Conservation (phyloP, 805 yeast species). For the Lachancea fermentati region DNA sequence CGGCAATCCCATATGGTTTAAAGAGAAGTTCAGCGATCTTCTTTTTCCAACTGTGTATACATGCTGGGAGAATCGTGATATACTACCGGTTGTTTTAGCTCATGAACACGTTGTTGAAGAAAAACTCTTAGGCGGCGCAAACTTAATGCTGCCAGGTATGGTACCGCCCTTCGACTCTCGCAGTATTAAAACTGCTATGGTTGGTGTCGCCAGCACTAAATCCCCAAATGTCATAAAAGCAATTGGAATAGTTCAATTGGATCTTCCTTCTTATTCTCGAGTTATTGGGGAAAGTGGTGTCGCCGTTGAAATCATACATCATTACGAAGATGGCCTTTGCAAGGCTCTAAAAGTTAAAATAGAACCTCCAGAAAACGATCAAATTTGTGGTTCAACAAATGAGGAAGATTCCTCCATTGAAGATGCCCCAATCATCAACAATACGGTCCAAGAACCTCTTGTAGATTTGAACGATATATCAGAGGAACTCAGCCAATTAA, state of each 20-base stretch:
- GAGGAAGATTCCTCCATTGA: constrained; percentile 8
- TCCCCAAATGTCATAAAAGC: constrained; percentile 64
- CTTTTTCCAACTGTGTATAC: constrained; percentile 68
- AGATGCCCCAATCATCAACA: constrained; percentile 6
- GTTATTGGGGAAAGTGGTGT: constrained; percentile 68
- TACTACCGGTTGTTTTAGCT: constrained; percentile 65
- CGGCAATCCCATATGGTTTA: constrained; percentile 70
- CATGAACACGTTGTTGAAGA: constrained; percentile 66
- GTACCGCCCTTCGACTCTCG: constrained; percentile 51
- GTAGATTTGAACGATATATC: constrained; percentile 28
- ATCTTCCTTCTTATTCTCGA: constrained; percentile 39
- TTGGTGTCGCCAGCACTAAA: constrained; percentile 61
- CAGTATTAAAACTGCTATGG: constrained; percentile 49
- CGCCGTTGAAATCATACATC: constrained; percentile 71
- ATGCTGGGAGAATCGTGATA: constrained; percentile 60
- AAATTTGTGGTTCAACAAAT: constrained; percentile 7
- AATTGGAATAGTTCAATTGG: constrained; percentile 54
- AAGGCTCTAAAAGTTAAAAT: constrained; percentile 43
- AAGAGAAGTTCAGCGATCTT: constrained; percentile 45
- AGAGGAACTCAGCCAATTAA: constrained; percentile 37
- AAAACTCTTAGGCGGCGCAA: constrained; percentile 67
- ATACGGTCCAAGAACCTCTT: neutral
- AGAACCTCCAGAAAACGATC: constrained; percentile 35
- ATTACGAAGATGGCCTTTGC: constrained; percentile 58
- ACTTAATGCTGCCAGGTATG: constrained; percentile 70